Percentiles rank a stretch among this genome's conserved stretches.
These are phyloP conservation scores for Boletales sp. DNA, from an alignment of 768 basidiomycete genomes.

Conservation along the genomic window DNA sequence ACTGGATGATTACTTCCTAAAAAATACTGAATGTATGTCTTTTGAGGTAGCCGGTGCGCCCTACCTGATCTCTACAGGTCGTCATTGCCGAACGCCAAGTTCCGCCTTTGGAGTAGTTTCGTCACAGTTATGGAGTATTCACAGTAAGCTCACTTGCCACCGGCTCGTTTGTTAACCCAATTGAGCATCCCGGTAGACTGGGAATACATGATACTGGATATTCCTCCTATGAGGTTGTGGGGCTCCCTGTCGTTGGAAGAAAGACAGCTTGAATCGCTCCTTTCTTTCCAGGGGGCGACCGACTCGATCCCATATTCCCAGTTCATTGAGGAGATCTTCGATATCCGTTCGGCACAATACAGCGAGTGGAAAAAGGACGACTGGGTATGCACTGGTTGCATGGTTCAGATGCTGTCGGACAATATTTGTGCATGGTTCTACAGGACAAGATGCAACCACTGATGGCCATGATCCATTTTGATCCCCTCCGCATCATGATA, in stretches of 20 bases:
- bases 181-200: conserved; percentile 9
- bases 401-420: conserved; percentile 19
- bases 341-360: conserved; percentile 16
- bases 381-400: conserved; percentile 31
- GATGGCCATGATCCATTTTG: too few relatives aligned
- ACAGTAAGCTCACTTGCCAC: conserved; percentile 21
- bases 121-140: conserved; percentile 26
- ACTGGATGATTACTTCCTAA: conserved; percentile 14
- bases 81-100: conserved; percentile 7
- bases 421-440: conserved; percentile 10
- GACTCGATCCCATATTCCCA: conserved; percentile 8
- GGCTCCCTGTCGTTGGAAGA: conserved; percentile 3
- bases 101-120: conserved; percentile 9
- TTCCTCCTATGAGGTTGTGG: neutral
- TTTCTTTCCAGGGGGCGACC: conserved; percentile 2
- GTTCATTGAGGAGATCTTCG: conserved; percentile 15
- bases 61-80: neutral
- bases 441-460: neutral
- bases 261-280: conserved; percentile 5
- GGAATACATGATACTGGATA: conserved; percentile 11
- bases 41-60: neutral
- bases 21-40: conserved; percentile 22
- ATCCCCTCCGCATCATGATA: neutral
- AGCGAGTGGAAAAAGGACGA: conserved; percentile 28
- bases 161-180: neutral